Evolutionary conservation across 31 red algal species (phyloP).

Genomic region (Asparagopsis taxiformis): DNA sequence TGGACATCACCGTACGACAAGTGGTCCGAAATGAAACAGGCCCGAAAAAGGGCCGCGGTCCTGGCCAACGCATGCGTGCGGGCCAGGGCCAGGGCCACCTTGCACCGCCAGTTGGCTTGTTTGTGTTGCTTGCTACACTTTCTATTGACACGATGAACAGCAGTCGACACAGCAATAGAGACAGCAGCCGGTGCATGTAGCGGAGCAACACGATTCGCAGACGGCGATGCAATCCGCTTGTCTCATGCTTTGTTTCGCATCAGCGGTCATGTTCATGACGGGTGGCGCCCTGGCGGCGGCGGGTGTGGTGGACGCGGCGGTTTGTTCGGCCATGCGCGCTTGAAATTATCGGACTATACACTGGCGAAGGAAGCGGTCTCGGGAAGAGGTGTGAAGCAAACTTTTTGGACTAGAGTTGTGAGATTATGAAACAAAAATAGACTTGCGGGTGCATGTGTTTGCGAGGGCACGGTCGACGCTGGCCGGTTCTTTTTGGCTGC

Average conservation of each 20-base stretch:
- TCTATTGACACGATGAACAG: not conserved
- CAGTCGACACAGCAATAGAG: not conserved
- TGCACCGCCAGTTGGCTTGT: not conserved
- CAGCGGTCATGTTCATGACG: not conserved
- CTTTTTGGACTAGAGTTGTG: no score
- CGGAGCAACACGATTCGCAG: constrained; percentile 8
- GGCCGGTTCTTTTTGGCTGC: no score
- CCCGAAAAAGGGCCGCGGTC: not conserved
- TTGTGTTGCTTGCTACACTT: not conserved
- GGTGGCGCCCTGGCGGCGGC: no score
- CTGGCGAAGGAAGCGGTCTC: no score
- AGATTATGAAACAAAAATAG: no score
- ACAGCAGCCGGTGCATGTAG: constrained; percentile 12
- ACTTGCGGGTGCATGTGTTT: no score
- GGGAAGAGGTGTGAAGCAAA: no score
- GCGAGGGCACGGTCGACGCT: no score
- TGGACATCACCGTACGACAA: no score
- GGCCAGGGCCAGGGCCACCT: not conserved
- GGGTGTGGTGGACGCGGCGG: no score
- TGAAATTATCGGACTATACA: no score
- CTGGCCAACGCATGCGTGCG: not conserved
- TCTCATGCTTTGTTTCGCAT: not conserved
- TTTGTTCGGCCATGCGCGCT: no score
- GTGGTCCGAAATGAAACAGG: not conserved
- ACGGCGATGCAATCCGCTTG: constrained; percentile 10